Percentiles rank a stretch among this genome's conserved stretches.
phyloP scores from a whole-genome alignment of 2,329 filamentous ascomycete genomes.

The Coleophoma cylindrospora region DNA sequence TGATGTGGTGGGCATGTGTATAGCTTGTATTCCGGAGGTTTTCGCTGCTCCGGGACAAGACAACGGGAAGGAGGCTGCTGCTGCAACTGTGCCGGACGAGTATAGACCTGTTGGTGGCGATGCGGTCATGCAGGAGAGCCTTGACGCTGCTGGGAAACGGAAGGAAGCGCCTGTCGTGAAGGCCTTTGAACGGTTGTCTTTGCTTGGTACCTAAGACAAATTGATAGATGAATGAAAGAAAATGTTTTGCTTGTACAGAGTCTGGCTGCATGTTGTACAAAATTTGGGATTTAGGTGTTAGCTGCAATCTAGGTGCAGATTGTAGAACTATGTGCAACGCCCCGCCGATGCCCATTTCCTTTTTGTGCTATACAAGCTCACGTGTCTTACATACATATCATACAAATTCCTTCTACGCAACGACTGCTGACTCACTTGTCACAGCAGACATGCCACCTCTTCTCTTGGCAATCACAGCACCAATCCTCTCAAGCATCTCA shows the following conservation, averaged over 20 bases:
- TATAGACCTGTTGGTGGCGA: constrained; percentile 23
- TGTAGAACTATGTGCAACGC: constrained; percentile 13
- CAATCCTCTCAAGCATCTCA: constrained; percentile 26
- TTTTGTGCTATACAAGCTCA: not conserved
- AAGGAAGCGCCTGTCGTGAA: constrained; percentile 25
- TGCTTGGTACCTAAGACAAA: constrained; percentile 27
- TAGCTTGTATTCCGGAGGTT: constrained; percentile 63
- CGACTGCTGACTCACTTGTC: constrained; percentile 1
- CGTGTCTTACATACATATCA: constrained; percentile 16
- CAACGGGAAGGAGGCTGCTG: constrained; percentile 21
- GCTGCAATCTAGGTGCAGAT: not conserved
- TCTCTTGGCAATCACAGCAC: constrained; percentile 25
- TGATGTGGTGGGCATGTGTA: constrained; percentile 70
- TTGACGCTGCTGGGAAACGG: constrained; percentile 19
- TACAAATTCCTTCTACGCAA: constrained; percentile 14
- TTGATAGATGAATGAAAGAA: not conserved
- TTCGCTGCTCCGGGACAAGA: constrained; percentile 40
- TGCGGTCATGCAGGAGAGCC: constrained; percentile 26
- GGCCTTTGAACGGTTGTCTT: constrained; percentile 37
- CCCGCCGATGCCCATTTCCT: constrained; percentile 14
- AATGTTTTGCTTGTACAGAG: not conserved
- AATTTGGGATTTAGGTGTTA: constrained; percentile 6
- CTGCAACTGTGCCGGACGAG: constrained; percentile 9
- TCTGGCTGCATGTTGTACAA: too few relatives aligned
- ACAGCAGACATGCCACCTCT: constrained; percentile 13